Conservation (phyloP, 176 grass and related monocot genomes). For the Avena eriantha region DNA sequence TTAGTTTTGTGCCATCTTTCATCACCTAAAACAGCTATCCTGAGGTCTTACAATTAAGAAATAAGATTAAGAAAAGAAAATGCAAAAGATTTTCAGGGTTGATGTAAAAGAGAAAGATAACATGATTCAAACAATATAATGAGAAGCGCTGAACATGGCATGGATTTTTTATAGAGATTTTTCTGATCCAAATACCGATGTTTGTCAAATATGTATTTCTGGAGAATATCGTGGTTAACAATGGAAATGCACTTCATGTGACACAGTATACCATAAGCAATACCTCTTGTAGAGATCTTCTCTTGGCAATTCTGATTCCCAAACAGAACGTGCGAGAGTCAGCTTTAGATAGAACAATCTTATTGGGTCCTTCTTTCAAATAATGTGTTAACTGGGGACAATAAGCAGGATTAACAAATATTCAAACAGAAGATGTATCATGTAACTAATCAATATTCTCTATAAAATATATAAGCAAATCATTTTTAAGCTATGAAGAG, state of each 20-base stretch:
- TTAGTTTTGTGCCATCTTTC: conserved; percentile 13
- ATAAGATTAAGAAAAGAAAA: conserved; percentile 23
- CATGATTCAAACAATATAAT: background rate
- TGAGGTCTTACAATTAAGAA: conserved; percentile 23
- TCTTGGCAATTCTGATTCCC: conserved; percentile 79
- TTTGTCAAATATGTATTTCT: conserved; percentile 21
- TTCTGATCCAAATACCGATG: conserved; percentile 2
- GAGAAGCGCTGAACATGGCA: background rate
- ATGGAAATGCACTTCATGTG: conserved; percentile 21
- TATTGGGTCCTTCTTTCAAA: conserved; percentile 69
- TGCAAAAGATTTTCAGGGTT: background rate
- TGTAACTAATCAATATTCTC: background rate
- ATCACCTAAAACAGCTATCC: conserved; percentile 3
- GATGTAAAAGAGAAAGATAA: background rate
- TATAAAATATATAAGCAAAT: conserved; percentile 1
- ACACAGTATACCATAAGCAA: conserved; percentile 7
- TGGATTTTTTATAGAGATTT: background rate
- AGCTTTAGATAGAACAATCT: conserved; percentile 66
- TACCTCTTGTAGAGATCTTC: conserved; percentile 74
- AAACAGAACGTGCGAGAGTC: conserved; percentile 85
- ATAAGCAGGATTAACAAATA: conserved; percentile 14
- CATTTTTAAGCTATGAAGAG: background rate
- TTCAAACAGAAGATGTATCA: conserved; percentile 21
- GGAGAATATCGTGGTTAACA: conserved; percentile 38
- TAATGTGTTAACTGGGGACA: conserved; percentile 58